Evolutionary conservation across 345 rosid species (phyloP), one percentile per base, ranked within the genome.

Genomic region (Acer yangbiense): DNA sequence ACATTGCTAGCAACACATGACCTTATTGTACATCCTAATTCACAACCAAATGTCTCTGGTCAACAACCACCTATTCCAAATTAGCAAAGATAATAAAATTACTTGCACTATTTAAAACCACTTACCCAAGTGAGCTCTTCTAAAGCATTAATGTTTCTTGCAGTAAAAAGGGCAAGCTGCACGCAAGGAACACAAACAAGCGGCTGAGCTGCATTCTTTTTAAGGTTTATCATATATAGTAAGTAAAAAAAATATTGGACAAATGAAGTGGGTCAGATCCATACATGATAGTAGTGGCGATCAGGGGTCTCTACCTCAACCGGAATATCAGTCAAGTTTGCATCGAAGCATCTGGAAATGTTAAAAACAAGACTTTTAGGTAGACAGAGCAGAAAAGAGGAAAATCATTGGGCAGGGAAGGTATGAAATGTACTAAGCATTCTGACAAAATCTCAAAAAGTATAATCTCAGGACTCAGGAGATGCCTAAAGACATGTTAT

Each of bases 61-160:
- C 16, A 29, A 71, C 39, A 55, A 54, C 25, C 64, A 57, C 16
- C 17, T 46, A 46, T 46, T 46, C 50, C 50, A 10, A 46, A 46
- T 46, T 10, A 46, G 50, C 50, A 46, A 46, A 46, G 50, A 46
- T 10, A 46, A 46, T 46, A 46, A 46, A 46, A 46, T 43, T 46
- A 46, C 18, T 44, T 7, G 44, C 58, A 57, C 52, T 73, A 21
- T 14, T 29, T 65, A 39, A 48, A 71, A 54, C 74, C 74, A 65
- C 95, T 85, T 85, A 95, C 99, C 98, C 98, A 88, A 9, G 95
- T 90, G 75, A 92, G 85, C 82, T 95, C 99, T 81, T 95, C 97
- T 71, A 77, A 71, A 58, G 97, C 97, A 79, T 79, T 80, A 39
- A 94, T 93, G 21, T 89, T 86, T 84, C 92, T 86, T n/a, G 87